phyloP scores from a whole-genome alignment of 169 alveolate species.

The Fabrea salina region DNA sequence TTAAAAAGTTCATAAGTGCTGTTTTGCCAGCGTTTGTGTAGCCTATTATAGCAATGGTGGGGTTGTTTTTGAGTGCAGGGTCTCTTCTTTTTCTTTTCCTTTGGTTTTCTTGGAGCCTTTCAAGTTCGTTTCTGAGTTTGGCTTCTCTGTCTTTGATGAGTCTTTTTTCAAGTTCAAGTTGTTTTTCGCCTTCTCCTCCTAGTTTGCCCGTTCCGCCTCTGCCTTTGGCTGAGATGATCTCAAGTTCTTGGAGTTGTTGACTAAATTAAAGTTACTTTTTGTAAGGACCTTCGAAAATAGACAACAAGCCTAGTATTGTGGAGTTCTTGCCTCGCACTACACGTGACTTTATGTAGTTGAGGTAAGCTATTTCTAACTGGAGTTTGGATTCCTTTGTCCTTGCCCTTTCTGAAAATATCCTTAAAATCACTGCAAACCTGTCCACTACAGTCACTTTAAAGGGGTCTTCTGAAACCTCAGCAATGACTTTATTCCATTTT shows the following conservation, averaged over 20 bases:
- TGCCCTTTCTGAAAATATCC: conserved; percentile 83
- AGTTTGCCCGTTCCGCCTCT: conserved; percentile 68
- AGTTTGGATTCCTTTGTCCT: conserved; percentile 61
- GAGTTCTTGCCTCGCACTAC: conserved; percentile 73
- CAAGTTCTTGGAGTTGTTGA: conserved; percentile 40
- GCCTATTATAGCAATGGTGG: conserved; percentile 86
- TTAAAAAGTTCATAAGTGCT: conserved; percentile 81
- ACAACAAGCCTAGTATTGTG: conserved; percentile 43
- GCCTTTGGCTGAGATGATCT: conserved; percentile 68
- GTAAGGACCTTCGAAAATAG: conserved; percentile 44
- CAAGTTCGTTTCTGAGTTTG: conserved; percentile 56
- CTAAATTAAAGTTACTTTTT: conserved; percentile 27
- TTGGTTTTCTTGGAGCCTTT: conserved; percentile 34
- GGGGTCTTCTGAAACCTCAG: conserved; percentile 6
- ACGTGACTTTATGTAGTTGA: conserved; percentile 72
- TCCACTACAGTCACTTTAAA: conserved; percentile 69
- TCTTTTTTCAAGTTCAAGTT: conserved; percentile 71
- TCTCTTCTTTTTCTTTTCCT: conserved; percentile 50
- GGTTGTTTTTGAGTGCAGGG: conserved; percentile 37
- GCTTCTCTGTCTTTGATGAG: conserved; percentile 64
- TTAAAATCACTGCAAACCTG: conserved; percentile 78
- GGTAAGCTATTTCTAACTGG: conserved; percentile 78
- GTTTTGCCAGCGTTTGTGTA: conserved; percentile 91
- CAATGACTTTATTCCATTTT: too few relatives aligned
- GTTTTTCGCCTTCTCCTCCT: conserved; percentile 81